phyloP scores from a whole-genome alignment of 2,329 filamentous ascomycete genomes.

The Diaporthe sp. region DNA sequence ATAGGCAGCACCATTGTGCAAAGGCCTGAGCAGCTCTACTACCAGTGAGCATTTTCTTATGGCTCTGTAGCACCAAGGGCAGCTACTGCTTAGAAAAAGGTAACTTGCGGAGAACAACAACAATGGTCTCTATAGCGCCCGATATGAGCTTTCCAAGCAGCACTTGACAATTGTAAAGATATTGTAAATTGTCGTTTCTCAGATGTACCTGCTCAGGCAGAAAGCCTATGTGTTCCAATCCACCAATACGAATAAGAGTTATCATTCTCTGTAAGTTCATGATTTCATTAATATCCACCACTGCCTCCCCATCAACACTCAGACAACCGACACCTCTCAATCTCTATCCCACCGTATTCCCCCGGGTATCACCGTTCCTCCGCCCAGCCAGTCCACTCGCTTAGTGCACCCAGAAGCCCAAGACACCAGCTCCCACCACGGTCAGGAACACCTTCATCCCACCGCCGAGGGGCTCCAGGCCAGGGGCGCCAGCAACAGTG shows the following conservation, averaged over 20 bases:
- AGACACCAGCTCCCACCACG: background rate
- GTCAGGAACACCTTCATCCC: conserved; percentile 11
- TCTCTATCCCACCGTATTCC: background rate
- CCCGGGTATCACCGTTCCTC: background rate
- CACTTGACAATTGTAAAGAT: background rate
- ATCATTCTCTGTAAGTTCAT: background rate
- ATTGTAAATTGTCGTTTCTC: background rate
- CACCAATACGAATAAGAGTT: background rate
- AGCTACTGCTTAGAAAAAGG: too few species aligned
- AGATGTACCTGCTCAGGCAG: too few species aligned
- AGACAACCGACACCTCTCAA: background rate
- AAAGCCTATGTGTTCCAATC: background rate
- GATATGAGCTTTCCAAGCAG: background rate
- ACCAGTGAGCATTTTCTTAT: too few species aligned
- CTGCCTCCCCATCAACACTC: background rate
- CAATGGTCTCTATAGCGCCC: too few species aligned
- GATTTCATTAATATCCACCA: background rate
- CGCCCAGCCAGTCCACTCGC: background rate
- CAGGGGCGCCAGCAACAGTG: background rate
- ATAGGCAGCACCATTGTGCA: too few species aligned
- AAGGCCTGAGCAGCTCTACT: too few species aligned
- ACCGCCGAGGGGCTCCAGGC: conserved; percentile 12
- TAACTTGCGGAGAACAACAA: too few species aligned
- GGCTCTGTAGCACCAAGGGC: too few species aligned
- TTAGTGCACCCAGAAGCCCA: conserved; percentile 20